Conservation (phyloP, 148 eudicot species). For the Oxyria digyna region DNA sequence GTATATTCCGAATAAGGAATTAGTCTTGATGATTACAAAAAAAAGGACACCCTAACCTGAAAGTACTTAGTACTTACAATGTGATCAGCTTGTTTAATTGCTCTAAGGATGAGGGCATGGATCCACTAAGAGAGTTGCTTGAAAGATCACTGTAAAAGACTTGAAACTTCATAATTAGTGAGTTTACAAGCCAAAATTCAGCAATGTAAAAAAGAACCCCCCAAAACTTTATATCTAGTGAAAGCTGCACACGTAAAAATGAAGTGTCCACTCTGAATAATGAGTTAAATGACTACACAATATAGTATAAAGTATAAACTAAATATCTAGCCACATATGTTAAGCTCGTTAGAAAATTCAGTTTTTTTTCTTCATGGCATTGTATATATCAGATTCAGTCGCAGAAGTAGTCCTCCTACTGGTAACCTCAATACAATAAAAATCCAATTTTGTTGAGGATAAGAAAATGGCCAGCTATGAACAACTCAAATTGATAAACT, state of each 20-base stretch:
- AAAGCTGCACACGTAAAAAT: not conserved
- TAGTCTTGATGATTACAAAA: not conserved
- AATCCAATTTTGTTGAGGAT: not conserved
- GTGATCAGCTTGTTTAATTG: constrained; percentile 51
- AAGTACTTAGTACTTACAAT: constrained; percentile 43
- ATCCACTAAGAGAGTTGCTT: constrained; percentile 73
- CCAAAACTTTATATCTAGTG: too few relatives aligned
- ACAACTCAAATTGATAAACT: not conserved
- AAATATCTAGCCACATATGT: too few relatives aligned
- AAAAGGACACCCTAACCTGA: constrained; percentile 1
- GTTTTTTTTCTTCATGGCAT: too few relatives aligned
- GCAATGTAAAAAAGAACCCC: too few relatives aligned
- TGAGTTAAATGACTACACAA: not conserved
- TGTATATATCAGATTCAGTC: not conserved
- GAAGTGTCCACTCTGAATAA: not conserved
- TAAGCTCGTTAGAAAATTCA: too few relatives aligned
- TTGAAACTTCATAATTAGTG: constrained; percentile 26
- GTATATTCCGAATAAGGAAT: not conserved
- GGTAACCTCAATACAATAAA: not conserved
- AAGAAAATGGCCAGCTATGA: not conserved
- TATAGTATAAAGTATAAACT: not conserved
- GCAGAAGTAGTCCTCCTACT: not conserved
- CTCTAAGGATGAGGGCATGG: constrained; percentile 73
- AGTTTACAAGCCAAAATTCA: too few relatives aligned
- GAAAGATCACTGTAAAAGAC: constrained; percentile 66